Percentiles rank a stretch among this genome's conserved stretches.
These are phyloP conservation scores for Lasiodiplodia theobromae DNA, from an alignment of 2,329 filamentous ascomycete genomes.

Conservation along the genomic window DNA sequence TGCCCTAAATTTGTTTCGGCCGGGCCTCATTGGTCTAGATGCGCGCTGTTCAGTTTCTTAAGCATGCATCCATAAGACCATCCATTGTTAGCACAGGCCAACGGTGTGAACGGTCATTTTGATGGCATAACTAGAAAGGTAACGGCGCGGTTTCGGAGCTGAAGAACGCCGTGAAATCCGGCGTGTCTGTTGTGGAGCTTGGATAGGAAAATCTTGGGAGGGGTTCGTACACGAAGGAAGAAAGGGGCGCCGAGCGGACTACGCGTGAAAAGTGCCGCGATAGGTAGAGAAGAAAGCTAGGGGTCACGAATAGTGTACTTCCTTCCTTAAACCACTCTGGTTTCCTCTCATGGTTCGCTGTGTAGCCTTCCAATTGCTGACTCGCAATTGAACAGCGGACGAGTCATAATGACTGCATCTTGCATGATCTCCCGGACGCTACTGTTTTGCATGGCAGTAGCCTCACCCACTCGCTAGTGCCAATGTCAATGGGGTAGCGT, in stretches of 20 bases:
- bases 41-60: neutral
- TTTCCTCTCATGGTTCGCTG: neutral
- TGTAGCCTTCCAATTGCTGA: neutral
- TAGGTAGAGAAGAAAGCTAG: neutral
- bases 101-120: neutral
- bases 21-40: neutral
- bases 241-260: neutral
- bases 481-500: neutral
- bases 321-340: neutral
- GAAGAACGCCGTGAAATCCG: neutral
- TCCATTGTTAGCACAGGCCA: neutral
- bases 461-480: neutral
- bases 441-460: neutral
- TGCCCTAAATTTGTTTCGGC: neutral
- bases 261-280: neutral
- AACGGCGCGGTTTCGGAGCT: neutral
- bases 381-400: neutral
- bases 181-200: neutral
- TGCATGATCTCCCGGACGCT: slow-evolving; percentile 1
- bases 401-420: neutral
- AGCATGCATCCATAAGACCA: neutral
- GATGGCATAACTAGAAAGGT: neutral
- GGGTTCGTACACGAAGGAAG: neutral
- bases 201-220: neutral
- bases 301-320: neutral